Evolutionary conservation across 768 basidiomycete species (phyloP).

Genomic region (Boletus vermiculosoides): DNA sequence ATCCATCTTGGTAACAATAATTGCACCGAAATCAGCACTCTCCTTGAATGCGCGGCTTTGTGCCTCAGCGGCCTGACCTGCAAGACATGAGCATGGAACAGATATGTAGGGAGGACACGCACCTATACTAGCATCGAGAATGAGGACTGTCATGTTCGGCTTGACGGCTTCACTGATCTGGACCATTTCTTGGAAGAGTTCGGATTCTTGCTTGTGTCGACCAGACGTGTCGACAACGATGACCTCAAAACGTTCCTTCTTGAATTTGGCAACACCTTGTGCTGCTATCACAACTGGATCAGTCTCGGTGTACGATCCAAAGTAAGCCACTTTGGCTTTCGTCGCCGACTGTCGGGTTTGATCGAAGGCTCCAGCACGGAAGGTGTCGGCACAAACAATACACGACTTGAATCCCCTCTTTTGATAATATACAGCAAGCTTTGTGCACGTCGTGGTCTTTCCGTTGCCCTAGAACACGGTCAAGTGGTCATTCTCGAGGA

Average conservation of each 20-base stretch:
- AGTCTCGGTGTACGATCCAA: constrained; percentile 98
- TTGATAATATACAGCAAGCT: constrained; percentile 96
- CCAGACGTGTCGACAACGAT: constrained; percentile 99
- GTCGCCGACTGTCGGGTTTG: constrained; percentile 98
- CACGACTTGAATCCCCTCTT: constrained; percentile 95
- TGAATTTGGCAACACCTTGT: constrained; percentile 94
- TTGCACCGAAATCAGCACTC: constrained; percentile 95
- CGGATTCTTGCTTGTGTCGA: constrained; percentile 94
- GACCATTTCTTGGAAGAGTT: constrained; percentile 97
- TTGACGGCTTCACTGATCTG: constrained; percentile 92
- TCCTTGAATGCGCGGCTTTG: constrained; percentile 98
- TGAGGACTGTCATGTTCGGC: constrained; percentile 93
- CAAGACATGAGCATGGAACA: neutral
- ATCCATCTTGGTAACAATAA: constrained; percentile 99
- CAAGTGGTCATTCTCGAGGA: neutral
- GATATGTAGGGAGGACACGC: neutral
- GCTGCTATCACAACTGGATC: constrained; percentile 95
- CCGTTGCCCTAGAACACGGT: constrained; percentile 76
- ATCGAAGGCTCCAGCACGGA: constrained; percentile 99
- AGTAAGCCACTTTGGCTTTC: constrained; percentile 98
- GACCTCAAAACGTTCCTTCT: constrained; percentile 97
- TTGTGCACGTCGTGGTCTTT: constrained; percentile 99
- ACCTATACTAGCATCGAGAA: constrained; percentile 97
- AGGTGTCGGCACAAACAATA: constrained; percentile 98
- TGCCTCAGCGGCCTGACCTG: constrained; percentile 96